Evolutionary conservation across 345 rosid species (phyloP), one percentile per base, ranked within the genome.

Genomic region (Hypericum perforatum): DNA sequence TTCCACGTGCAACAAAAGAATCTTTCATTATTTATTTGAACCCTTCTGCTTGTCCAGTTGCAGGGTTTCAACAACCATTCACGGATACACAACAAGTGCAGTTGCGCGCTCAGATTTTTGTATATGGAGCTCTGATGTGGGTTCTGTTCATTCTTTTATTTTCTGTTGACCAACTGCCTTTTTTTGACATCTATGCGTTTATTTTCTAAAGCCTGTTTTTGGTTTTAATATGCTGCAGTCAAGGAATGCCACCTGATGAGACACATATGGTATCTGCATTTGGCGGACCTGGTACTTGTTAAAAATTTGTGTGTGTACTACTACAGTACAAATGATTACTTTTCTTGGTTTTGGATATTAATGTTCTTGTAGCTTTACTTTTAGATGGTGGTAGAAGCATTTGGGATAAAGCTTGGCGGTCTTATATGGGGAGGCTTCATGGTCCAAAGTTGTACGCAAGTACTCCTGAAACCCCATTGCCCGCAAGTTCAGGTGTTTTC

Each of bases 91-190:
- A 94, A 65, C 99, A 94, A 94, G 87, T 89, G 74, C 97, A 94
- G 69, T 75, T 94, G 62, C 99, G 99, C 44, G 87, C 99, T 53
- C 99, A 94, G 78, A 94, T 94, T 59, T 84, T 94, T 76, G 99
- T 89, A 58, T 94, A 94, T 62, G 99, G 99, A 57, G 82, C 92
- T 62, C 69, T 94, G 66, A 94, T 94, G 99, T 94, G 69, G 67
- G 96, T 73, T 43, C 57, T 54, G 5, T 41, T 53, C 36, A n/a
- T n/a, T 39, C 45, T 60, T 13, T 10, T 36, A 11, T 44, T 43
- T 46, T 41, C 37, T 41, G 8, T 41, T 22, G 4, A 22, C 32
- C 4, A 22, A 40, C 2, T 51, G 14, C 16, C 7, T 11, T 29
- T 41, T 11, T 37, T n/a, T 54, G 11, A 32, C 11, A 0, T 11